Base-by-base conservation (phyloP, 1,284 basidiomycete genomes). In the Ustilago cynodontis region DNA sequence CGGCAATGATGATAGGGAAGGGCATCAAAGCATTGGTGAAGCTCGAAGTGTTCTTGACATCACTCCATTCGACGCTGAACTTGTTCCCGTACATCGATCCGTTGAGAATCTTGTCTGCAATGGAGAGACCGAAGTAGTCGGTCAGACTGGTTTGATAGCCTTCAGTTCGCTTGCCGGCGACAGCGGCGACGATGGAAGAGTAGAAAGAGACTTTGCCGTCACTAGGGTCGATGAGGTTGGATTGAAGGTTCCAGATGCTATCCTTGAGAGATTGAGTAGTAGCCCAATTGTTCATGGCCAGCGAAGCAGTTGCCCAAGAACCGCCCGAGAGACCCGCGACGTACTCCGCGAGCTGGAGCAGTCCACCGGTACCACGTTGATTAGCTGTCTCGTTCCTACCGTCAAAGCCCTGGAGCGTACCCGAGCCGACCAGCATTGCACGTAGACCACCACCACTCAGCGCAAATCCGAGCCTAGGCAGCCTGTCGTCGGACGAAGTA, bases 391-490 rank as follows among this genome's bases (percentile, higher is more conserved):
- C 35, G 41, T 86, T 86, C 16, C 84, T 71, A 3, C 57, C 60
- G 43, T 85, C 84, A n/a, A 83, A 77, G 11, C 81, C 84, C 31
- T 79, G 68, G 20, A 80, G 33, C 1, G 78, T 67, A n/a, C 81
- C 82, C 1, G 77, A 33, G 22, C 82, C 84, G 64, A 78, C 67
- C 3, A 87, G 83, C 88, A 88, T 88, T 11, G 88, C 88, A 20
- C 88, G 77, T 64, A 88, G 87, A 5, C 88, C 88, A 31, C 88
- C 88, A 37, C 88, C 88, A 11, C 86, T 86, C 16, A 88, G 71
- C 1, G 87, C 87, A 47, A 88, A 81, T 29, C 86, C 87, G 22
- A 88, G 78, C 2, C 74, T 68, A 0, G 88, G 88, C 33, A 65
- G 69, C 11, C 78, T 66, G 35, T 58, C 58, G 7, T 54, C n/a